Evolutionary conservation across 2,329 filamentous ascomycete species (phyloP).

Genomic region (Acrodontium crateriforme): DNA sequence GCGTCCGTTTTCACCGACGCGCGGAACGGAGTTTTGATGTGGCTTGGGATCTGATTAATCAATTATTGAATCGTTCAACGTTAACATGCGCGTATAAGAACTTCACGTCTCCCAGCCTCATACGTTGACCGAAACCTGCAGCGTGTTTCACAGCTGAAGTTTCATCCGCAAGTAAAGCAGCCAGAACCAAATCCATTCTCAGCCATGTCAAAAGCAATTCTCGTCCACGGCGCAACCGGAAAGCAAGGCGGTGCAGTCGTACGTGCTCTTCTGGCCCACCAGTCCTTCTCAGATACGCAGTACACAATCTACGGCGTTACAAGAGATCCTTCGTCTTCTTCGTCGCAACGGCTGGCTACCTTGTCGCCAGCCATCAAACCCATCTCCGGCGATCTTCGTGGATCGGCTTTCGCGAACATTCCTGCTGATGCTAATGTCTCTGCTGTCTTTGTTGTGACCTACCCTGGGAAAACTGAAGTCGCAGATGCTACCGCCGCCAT

Average conservation of each 20-base stretch:
- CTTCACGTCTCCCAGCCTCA: too few relatives aligned
- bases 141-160: too few relatives aligned
- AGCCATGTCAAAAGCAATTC: constrained; percentile 26
- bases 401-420: constrained; percentile 33
- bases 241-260: constrained; percentile 33
- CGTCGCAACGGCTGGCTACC: constrained; percentile 34
- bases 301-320: constrained; percentile 46
- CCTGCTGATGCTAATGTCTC: constrained; percentile 41
- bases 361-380: constrained; percentile 37
- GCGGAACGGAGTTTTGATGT: too few relatives aligned
- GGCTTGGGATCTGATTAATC: too few relatives aligned
- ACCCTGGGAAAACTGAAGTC: constrained; percentile 36
- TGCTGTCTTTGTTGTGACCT: constrained; percentile 28
- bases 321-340: constrained; percentile 34
- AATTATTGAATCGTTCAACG: too few relatives aligned
- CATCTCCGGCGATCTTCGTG: constrained; percentile 41
- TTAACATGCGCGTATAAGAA: too few relatives aligned
- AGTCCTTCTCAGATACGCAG: too few relatives aligned
- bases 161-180: background rate
- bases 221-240: constrained; percentile 33
- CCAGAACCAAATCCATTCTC: constrained; percentile 1
- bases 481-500: constrained; percentile 46
- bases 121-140: too few relatives aligned
- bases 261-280: constrained; percentile 22
- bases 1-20: too few relatives aligned